Base-by-base conservation (phyloP, 2,329 filamentous ascomycete genomes). In the Macroventuria anomochaeta region DNA sequence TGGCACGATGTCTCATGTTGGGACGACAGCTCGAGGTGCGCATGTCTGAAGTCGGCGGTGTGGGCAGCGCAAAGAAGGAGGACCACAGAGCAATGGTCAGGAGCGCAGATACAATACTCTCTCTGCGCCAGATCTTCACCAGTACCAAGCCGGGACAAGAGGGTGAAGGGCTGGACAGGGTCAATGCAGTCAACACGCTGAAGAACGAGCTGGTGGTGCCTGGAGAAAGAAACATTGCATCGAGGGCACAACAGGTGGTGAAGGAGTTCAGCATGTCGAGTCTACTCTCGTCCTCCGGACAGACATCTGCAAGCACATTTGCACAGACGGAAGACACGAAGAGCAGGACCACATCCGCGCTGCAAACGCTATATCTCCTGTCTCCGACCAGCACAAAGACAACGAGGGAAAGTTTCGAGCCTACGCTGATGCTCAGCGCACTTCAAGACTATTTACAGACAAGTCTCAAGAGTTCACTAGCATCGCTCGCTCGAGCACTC, bases 11-110 rank as follows among this genome's bases (percentile, higher is more conserved):
- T 68, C 80, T 97, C 34, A 88, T 89, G 67, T 79, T 97, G 2
- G 92, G 91, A 0, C 81, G 93, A 37, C 91, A 96, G 76, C 82
- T 99, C 10, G 91, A 97, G 71, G 83, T 89, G n/a, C 90, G 96
- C 72, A 83, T 96, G 68, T 79, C 84, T 0, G 92, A 96, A 73
- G 79, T 90, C 5, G 81, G 80, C 2, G 77, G 80, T 2, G 73
- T 77, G 21, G 67, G 79, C 46, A 72, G 78, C 55, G 55, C 68
- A 23, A 81, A 78, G 51, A 86, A 84, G 58, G 88, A 91, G 63
- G 90, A 95, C 61, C 88, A 93, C 64, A 81, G 86, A 36, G 88
- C 90, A 1, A 83, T 97, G 67, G 85, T 96, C n/a, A 83, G 91
- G 36, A 95, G 91, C 43, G 86, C 90, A 0, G 86, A 92, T 69